Evolutionary conservation across 768 basidiomycete genomes (phyloP), one percentile per base, ranked within the genome.

Genomic region (Imleria badia): DNA sequence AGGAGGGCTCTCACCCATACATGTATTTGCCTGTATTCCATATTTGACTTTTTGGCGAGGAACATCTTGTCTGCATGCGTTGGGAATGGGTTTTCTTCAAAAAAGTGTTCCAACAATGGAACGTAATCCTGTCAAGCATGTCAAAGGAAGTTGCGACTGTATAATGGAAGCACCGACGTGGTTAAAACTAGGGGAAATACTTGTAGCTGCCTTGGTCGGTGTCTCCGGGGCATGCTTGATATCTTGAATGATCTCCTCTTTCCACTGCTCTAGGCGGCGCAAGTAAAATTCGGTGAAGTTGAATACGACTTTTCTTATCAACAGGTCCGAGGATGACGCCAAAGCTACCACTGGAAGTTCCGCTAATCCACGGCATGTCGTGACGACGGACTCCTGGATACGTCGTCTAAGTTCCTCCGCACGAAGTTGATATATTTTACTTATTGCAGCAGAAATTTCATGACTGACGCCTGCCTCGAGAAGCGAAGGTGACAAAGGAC

Each of bases 11-110:
- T 35, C 1, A 61, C 60, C 61, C 60, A 61, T 9, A 59, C 52
- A n/a, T 61, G 60, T 0, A 61, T 59, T 63, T 61, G 60, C 15
- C 34, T 53, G 6, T 63, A 61, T 1, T 52, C 3, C 56, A 61
- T 61, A 0, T 48, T 29, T 0, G 60, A 51, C 4, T 53, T 57
- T 0, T 51, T 34, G 2, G 60, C 56, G 1, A 61, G 60, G 14
- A 62, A 62, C 0, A 42, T 1, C 3, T 61, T 61, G 13, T 61
- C 60, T 0, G 51, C 60, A 1, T 54, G 60, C 0, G 60, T 45
- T 0, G 55, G 60, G 0, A 62, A 62, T 0, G 55, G 39, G 3
- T 61, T 62, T 7, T 54, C 55, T 0, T 59, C 45, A 4, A 61
- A 61, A 33, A 62, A 61, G 3, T 34, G 48, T 9, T 62, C 60